Percentiles rank a stretch among this genome's conserved stretches.
Evolutionary conservation across 495 filamentous ascomycete genomes (phyloP).

Genomic region (Aspergillus conjunctus): DNA sequence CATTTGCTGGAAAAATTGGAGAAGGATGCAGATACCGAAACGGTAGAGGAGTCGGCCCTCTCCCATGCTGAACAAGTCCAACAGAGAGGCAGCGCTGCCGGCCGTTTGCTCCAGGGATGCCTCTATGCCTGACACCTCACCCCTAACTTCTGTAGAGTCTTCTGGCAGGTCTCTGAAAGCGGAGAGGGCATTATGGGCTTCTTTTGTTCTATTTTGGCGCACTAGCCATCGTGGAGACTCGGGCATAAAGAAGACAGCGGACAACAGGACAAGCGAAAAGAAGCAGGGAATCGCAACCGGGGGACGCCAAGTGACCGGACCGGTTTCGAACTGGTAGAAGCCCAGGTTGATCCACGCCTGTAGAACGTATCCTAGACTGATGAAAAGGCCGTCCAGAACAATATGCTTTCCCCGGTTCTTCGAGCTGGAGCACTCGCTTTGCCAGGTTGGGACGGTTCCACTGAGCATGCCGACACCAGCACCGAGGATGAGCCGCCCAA

Average conservation of each 20-base stretch:
- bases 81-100: constrained; percentile 18
- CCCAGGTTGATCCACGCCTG: constrained; percentile 43
- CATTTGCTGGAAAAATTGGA: constrained; percentile 39
- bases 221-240: constrained; percentile 36
- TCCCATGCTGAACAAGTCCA: constrained; percentile 20
- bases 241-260: constrained; percentile 46
- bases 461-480: constrained; percentile 46
- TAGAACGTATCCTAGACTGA: constrained; percentile 50
- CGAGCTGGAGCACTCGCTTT: constrained; percentile 42
- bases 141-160: constrained; percentile 7
- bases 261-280: constrained; percentile 47
- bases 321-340: constrained; percentile 39
- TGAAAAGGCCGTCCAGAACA: constrained; percentile 46
- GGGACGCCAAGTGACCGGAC: constrained; percentile 47
- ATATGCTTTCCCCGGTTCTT: constrained; percentile 38
- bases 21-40: constrained; percentile 28
- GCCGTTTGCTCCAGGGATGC: constrained; percentile 32
- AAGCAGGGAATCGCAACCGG: constrained; percentile 37
- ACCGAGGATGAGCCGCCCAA: constrained; percentile 54
- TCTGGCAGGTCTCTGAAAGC: constrained; percentile 24
- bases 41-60: constrained; percentile 24
- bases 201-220: not conserved
- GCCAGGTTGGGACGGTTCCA: constrained; percentile 51
- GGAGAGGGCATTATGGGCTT: constrained; percentile 28
- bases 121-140: constrained; percentile 34